Evolutionary conservation across 371 early-diverging fungal species (phyloP), one percentile per base, ranked within the genome.

Genomic region (Haplosporangium sp.): DNA sequence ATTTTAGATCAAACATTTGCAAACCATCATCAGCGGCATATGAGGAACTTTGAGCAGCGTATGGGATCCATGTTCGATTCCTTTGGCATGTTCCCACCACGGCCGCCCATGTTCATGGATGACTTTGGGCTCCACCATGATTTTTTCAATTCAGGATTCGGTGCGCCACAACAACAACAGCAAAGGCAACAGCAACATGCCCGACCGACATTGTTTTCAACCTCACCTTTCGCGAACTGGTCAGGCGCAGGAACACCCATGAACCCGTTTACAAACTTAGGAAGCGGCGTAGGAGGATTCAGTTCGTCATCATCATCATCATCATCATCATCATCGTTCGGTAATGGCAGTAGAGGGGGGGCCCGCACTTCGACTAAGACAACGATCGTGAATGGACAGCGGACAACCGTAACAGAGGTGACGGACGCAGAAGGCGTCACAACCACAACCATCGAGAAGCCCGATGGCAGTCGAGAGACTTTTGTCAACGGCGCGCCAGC

Each of bases 341-440:
- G 69, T 11, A 63, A 53, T 13, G 37, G 58, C 16, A 63, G 59
- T 9, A 20, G 58, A 14, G 62, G 75, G 11, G 77, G 64, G 4
- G 36, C 20, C 5, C 55, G 73, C 18, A 64, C 68, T 4, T 72
- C 79, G 7, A 67, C 77, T 9, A 62, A 37, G 48, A 77, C 79
- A 8, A 77, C 79, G n/a, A 45, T 68, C 6, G 73, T 72, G 45
- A 77, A 77, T 23, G 79, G 79, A 37, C 38, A 41, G 16, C 79
- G 65, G 38, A 77, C 79, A 13, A 77, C 79, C 0, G 54, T 77
- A 16, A 77, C 79, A 11, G 79, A 77, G 18, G 69, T 68, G 8
- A 72, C 68, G 16, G 79, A 77, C 48, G 61, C 63, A 5, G 61
- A 67, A 23, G 79, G 79, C 12, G 62, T 71, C 23, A 77, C 72